Evolutionary conservation across 257 asterid genomes (phyloP), one percentile per base, ranked within the genome.

Genomic region (Cinchona pubescens): DNA sequence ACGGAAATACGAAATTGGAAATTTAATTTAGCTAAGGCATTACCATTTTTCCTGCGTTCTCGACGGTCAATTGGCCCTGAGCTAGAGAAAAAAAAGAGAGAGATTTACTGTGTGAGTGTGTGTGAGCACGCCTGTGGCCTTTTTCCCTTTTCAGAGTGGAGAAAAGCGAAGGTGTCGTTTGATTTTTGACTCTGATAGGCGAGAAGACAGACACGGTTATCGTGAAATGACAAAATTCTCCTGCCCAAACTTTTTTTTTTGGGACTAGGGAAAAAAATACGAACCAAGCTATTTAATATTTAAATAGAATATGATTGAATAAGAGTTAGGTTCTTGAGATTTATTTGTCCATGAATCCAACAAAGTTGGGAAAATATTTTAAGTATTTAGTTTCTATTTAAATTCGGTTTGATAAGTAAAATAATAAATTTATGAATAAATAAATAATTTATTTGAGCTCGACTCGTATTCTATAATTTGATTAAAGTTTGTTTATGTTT

Each of bases 121-220:
- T n/a, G 34, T 25, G 38, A 0, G 66, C 3, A 18, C 43, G 29
- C 53, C 55, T 18, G 74, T 27, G 15, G 55, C 27, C 27, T 4
- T 27, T 43, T 55, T 9, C 55, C 23, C 56, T 76, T 45, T 8
- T 14, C 70, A 15, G 71, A 42, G 64, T 69, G 60, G 32, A 71
- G 34, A 32, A 51, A 64, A 23, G 29, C 45, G 3, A 46, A 7
- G 58, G 14, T 27, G 55, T 1, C 38, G 61, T 55, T 30, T 1
- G 76, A 69, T n/a, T 77, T 77, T 77, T 76, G 69, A 77, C 35
- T 40, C 46, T 70, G 70, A 46, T 29, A 18, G 67, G 73, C 66
- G 34, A 75, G 37, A 56, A 23, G 30, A 27, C 8, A 56, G n/a
- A 14, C 19, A 25, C 2, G 53, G 16, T 30, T 38, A 40, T 46